Percentiles rank a stretch among this genome's conserved stretches.
These are phyloP conservation scores for Penicillium vulpinum DNA, from an alignment of 2,329 filamentous ascomycete genomes.

Conservation along the genomic window DNA sequence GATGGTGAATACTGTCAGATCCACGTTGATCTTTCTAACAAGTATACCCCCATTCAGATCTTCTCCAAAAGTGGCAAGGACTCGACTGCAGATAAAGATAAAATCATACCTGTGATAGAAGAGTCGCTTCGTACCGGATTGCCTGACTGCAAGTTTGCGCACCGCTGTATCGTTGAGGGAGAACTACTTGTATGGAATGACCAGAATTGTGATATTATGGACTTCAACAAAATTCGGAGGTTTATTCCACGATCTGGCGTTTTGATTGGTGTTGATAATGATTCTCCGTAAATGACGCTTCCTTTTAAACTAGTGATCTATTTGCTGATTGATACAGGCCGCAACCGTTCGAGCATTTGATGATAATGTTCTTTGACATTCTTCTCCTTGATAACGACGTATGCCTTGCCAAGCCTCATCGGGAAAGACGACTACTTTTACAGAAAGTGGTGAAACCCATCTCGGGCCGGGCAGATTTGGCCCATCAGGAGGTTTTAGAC, in stretches of 20 bases:
- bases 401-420: constrained; percentile 49
- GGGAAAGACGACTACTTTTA: constrained; percentile 53
- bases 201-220: constrained; percentile 62
- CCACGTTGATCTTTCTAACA: constrained; percentile 68
- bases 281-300: constrained; percentile 60
- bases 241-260: constrained; percentile 72
- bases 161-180: constrained; percentile 75
- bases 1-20: constrained; percentile 91
- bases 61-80: constrained; percentile 94
- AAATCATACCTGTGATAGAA: constrained; percentile 64
- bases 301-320: neutral
- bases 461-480: constrained; percentile 65
- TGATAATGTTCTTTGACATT: constrained; percentile 63
- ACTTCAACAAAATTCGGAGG: constrained; percentile 80
- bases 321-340: constrained; percentile 35
- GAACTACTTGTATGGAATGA: constrained; percentile 80
- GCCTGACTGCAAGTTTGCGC: constrained; percentile 58
- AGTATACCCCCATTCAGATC: constrained; percentile 64
- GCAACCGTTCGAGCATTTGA: constrained; percentile 57
- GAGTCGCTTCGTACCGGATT: constrained; percentile 64
- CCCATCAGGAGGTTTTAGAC: constrained; percentile 66
- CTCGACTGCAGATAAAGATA: constrained; percentile 69
- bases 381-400: constrained; percentile 57
- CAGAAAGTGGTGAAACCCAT: constrained; percentile 55
- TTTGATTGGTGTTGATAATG: constrained; percentile 65